Evolutionary conservation across 305 asterid species (phyloP).

Genomic region (Fraxinus paxiana): DNA sequence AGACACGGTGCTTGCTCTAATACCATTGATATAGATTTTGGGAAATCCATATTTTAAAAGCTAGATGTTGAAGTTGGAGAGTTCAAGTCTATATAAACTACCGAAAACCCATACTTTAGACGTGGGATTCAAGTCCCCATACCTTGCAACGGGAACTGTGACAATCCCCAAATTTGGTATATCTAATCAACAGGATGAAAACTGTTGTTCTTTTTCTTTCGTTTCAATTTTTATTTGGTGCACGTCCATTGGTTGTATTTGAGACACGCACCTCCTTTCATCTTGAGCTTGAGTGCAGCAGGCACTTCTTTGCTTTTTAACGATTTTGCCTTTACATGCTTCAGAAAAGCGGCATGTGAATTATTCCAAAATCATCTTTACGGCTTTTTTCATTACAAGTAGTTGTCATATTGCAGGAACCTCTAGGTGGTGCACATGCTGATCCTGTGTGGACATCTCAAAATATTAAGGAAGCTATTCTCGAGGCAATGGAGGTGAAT

Average conservation of each 20-base stretch:
- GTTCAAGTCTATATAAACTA: too few species aligned
- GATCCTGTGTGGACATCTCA: slow-evolving; percentile 45
- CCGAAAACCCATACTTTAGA: too few species aligned
- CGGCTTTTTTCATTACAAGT: neutral
- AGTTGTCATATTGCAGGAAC: slow-evolving; percentile 32
- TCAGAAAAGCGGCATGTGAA: neutral
- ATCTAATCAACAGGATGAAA: neutral
- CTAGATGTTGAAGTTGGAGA: too few species aligned
- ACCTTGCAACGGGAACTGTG: too few species aligned
- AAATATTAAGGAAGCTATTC: slow-evolving; percentile 42
- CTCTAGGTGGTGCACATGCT: slow-evolving; percentile 54
- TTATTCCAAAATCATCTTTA: neutral
- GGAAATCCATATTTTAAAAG: too few species aligned
- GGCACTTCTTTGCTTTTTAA: neutral
- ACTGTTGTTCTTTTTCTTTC: neutral
- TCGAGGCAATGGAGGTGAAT: slow-evolving; percentile 42
- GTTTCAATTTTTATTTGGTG: neutral
- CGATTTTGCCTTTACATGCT: neutral
- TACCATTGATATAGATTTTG: too few species aligned
- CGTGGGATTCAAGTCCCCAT: too few species aligned
- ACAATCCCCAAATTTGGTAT: neutral
- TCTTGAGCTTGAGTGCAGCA: neutral
- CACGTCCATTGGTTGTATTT: neutral
- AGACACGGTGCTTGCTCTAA: too few species aligned
- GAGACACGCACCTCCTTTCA: neutral